phyloP scores from a whole-genome alignment of 257 asterid genomes.

The Nemophila menziesii region DNA sequence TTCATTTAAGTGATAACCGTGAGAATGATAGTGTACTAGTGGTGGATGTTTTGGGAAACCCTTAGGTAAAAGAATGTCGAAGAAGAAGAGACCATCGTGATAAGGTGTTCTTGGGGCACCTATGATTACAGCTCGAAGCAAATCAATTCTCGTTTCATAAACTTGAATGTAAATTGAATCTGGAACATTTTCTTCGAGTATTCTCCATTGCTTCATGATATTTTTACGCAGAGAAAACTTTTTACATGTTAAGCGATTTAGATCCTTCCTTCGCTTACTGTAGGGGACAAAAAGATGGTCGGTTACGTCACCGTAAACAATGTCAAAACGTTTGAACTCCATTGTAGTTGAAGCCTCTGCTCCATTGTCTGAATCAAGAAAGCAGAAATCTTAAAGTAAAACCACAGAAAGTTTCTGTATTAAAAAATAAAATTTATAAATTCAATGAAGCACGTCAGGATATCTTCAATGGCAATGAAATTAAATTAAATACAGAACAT shows the following conservation, averaged over 20 bases:
- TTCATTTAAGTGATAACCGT: constrained; percentile 41
- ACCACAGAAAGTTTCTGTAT: no score
- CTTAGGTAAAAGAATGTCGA: constrained; percentile 43
- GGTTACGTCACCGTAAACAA: constrained; percentile 17
- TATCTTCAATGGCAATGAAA: no score
- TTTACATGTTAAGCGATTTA: constrained; percentile 6
- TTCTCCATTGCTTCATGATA: constrained; percentile 52
- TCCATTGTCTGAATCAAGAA: constrained; percentile 12
- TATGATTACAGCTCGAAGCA: constrained; percentile 53
- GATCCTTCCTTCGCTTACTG: constrained; percentile 1
- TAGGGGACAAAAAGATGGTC: constrained; percentile 39
- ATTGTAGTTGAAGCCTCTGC: no score
- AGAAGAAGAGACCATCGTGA: constrained; percentile 59
- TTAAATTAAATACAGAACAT: no score
- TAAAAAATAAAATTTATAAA: no score
- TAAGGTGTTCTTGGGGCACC: constrained; percentile 52
- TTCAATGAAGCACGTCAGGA: no score
- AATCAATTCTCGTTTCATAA: constrained; percentile 39
- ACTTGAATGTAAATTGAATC: constrained; percentile 40
- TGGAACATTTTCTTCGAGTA: constrained; percentile 35
- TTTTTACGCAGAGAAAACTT: constrained; percentile 1
- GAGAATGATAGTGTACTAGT: constrained; percentile 28
- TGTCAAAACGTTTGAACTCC: constrained; percentile 30
- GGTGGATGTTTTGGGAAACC: constrained; percentile 48
- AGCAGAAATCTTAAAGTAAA: not conserved